Evolutionary conservation across 2,329 filamentous ascomycete genomes (phyloP), one percentile per base, ranked within the genome.

Genomic region (Cladosporium sphaerospermum): DNA sequence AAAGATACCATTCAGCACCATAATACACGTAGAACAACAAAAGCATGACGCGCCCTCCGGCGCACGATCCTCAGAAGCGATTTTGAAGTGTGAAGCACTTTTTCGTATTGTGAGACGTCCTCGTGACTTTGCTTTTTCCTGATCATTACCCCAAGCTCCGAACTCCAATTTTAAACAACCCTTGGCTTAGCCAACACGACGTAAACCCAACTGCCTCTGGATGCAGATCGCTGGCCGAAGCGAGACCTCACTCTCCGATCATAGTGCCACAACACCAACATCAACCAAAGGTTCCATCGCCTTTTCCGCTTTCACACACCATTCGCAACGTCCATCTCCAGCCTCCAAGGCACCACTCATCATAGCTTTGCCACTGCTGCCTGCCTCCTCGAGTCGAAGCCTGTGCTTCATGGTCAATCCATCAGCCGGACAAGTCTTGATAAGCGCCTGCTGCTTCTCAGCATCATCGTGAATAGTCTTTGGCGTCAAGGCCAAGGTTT

Each of bases 311-410:
- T n/a, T 32, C 28, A 31, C 43, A 9, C 28, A 36, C 51, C 31
- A 33, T n/a, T 43, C 23, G 23, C 37, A 42, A 13, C 37, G 34
- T 2, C 18, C 36, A 37, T 47, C 43, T 2, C 43, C 43, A 2
- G 3, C 31, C 4, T 47, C 40, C 36, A 53, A 28, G 0, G 28
- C 51, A 9, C 37, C 51, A 14, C 51, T 53, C 45, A 46, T 47
- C 43, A 47, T 43, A 18, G 23, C 39, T 16, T 19, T 34, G 8
- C 34, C 34, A 32, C 43, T 28, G 18, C 43, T 32, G 13, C n/a
- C 43, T 10, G 16, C 28, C 43, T 45, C 43, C 19, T 45, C 43
- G 2, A 14, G 34, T 13, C 13, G 34, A 14, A 32, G n/a, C 18
- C 28, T 14, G 9, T 33, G 50, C 34, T 46, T 39, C 42, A 40